phyloP scores from a whole-genome alignment of 306 rosid species.

The Cucumis melo region DNA sequence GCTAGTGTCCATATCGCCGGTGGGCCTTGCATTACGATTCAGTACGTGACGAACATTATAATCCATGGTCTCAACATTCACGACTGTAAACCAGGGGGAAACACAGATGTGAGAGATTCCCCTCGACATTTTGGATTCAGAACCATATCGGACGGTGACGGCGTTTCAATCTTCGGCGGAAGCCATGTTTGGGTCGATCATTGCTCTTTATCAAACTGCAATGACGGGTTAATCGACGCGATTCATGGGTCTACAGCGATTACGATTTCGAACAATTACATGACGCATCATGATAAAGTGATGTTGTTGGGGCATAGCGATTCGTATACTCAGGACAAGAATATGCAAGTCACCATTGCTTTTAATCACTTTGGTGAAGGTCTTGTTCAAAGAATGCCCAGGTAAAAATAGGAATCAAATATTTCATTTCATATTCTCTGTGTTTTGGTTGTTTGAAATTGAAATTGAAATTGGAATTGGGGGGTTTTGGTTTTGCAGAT shows the following conservation, averaged over 20 bases:
- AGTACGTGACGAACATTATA: conserved; percentile 72
- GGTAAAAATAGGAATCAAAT: conserved; percentile 24
- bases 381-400: conserved; percentile 92
- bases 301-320: conserved; percentile 93
- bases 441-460: background rate
- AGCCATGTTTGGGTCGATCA: conserved; percentile 94
- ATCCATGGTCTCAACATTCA: conserved; percentile 71
- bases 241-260: conserved; percentile 77
- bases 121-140: conserved; percentile 82
- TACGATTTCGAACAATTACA: conserved; percentile 83
- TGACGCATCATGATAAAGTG: conserved; percentile 96
- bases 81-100: conserved; percentile 87
- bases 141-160: conserved; percentile 87
- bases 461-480: background rate
- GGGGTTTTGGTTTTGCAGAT: conserved; percentile 29
- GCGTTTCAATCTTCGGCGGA: conserved; percentile 90
- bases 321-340: conserved; percentile 65
- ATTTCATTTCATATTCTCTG: background rate
- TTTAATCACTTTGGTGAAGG: conserved; percentile 98
- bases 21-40: conserved; percentile 91
- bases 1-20: conserved; percentile 91
- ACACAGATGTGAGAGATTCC: conserved; percentile 71
- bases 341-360: conserved; percentile 91
- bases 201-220: conserved; percentile 70
- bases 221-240: conserved; percentile 76